Conservation (phyloP, 2,329 filamentous ascomycete species). For the Neofusicoccum laricinum region DNA sequence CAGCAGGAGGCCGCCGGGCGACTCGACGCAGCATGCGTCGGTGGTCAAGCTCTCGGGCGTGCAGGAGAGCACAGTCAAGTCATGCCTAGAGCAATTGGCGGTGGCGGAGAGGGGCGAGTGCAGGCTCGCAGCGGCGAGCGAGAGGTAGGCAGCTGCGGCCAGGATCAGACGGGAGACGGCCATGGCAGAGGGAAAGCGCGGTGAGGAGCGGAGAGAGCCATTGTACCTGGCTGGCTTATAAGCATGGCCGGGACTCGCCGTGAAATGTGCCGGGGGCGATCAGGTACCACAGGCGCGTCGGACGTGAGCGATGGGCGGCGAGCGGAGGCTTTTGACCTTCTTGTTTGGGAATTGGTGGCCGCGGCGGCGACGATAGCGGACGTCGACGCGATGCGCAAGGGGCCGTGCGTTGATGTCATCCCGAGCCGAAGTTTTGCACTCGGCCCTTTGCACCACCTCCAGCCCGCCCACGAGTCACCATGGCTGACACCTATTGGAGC, state of each 20-base stretch:
- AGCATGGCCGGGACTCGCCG: slow-evolving; percentile 3
- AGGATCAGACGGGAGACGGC: slow-evolving; percentile 9
- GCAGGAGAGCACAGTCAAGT: slow-evolving; percentile 10
- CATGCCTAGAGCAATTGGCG: slow-evolving; percentile 11
- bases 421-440: not conserved
- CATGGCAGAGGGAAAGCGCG: not conserved
- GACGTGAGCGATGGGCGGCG: not conserved
- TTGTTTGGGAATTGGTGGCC: slow-evolving; percentile 6
- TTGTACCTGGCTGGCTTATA: slow-evolving; percentile 17
- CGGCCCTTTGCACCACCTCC: not conserved
- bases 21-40: slow-evolving; percentile 13
- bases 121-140: slow-evolving; percentile 8
- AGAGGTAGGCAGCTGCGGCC: slow-evolving; percentile 12
- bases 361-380: not conserved
- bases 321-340: not conserved
- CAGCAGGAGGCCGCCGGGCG: slow-evolving; percentile 11
- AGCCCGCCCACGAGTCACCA: not conserved
- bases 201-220: not conserved
- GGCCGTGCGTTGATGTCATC: slow-evolving; percentile 4
- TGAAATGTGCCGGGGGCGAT: not conserved
- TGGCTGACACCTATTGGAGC: not conserved
- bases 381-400: not conserved
- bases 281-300: slow-evolving; percentile 4
- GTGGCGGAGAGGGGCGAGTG: not conserved
- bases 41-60: slow-evolving; percentile 11